Evolutionary conservation across 2,329 filamentous ascomycete species (phyloP).

Genomic region (Thielaviopsis populi): DNA sequence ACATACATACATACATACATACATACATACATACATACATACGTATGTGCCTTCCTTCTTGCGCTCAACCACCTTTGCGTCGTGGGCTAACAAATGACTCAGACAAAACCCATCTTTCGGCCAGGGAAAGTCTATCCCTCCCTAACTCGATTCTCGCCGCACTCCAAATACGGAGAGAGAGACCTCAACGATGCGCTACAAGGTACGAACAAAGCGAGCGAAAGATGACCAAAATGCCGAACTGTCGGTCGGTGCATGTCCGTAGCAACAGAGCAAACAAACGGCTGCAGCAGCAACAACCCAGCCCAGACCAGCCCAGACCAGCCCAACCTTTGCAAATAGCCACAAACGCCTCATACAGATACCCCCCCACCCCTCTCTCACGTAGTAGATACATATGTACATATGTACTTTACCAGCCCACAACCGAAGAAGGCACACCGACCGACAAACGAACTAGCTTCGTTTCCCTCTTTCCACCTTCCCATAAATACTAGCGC

Average conservation of each 20-base stretch:
- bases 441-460: not conserved
- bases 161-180: not conserved
- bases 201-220: not conserved
- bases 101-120: not conserved
- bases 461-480: not conserved
- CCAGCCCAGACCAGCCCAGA: not conserved
- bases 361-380: not conserved
- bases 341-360: not conserved
- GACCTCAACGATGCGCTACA: not conserved
- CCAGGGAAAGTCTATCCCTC: not conserved
- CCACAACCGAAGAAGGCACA: not conserved
- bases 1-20: too few relatives aligned
- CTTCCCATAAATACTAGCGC: not conserved
- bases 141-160: not conserved
- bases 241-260: not conserved
- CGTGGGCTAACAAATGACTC: not conserved
- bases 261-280: not conserved
- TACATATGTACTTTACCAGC: not conserved
- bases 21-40: too few relatives aligned
- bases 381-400: not conserved
- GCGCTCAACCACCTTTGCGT: not conserved
- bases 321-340: not conserved
- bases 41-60: not conserved
- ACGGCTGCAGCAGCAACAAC: not conserved
- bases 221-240: not conserved